Percentiles rank a stretch among this genome's conserved stretches.
Evolutionary conservation across 192 early-diverging fungal species (phyloP).

Genomic region (Polychytrium aggregatum): DNA sequence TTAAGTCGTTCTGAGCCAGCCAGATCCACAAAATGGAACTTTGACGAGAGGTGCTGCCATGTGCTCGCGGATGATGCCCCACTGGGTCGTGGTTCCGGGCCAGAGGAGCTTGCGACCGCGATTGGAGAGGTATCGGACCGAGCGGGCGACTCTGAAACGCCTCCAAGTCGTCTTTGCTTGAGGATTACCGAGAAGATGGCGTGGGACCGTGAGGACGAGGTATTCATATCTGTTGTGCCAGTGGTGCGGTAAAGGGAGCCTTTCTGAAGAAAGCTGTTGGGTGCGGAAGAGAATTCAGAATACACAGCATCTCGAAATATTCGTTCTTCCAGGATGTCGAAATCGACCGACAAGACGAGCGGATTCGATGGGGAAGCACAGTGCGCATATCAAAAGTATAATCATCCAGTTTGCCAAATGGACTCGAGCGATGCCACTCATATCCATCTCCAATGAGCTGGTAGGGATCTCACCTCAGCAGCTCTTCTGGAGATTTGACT

Average conservation of each 20-base stretch:
- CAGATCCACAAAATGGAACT: slow-evolving; percentile 98
- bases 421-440: too few relatives aligned
- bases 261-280: slow-evolving; percentile 42
- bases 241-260: slow-evolving; percentile 81
- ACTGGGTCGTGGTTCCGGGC: neutral
- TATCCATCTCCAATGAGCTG: too few relatives aligned
- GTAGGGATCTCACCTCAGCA: slow-evolving; percentile 38
- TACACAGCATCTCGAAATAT: too few relatives aligned
- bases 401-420: too few relatives aligned
- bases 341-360: too few relatives aligned
- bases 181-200: slow-evolving; percentile 92
- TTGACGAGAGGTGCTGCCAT: slow-evolving; percentile 57
- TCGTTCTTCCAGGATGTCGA: too few relatives aligned
- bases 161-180: slow-evolving; percentile 50
- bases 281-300: neutral
- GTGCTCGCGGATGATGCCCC: slow-evolving; percentile 23
- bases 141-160: neutral
- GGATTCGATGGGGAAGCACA: too few relatives aligned
- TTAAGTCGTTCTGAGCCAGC: slow-evolving; percentile 93
- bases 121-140: slow-evolving; percentile 1
- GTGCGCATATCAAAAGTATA: too few relatives aligned
- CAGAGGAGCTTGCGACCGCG: neutral
- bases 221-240: slow-evolving; percentile 97
- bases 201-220: slow-evolving; percentile 88
- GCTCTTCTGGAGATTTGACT: slow-evolving; percentile 59